phyloP scores from a whole-genome alignment of 257 asterid genomes.

The Solanum pinnatisectum region DNA sequence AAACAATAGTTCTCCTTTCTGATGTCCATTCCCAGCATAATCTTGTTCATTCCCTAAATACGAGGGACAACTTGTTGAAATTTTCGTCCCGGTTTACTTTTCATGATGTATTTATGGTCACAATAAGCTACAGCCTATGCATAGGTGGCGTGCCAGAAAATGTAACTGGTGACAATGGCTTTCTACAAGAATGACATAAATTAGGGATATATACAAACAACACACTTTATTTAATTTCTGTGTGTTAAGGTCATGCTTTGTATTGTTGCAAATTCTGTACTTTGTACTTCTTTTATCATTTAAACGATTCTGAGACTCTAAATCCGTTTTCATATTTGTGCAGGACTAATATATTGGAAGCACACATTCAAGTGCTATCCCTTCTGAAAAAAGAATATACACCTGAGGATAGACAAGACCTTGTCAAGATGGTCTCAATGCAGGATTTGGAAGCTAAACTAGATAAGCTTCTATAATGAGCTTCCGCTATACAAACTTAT shows the following conservation, averaged over 20 bases:
- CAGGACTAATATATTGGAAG: conserved; percentile 93
- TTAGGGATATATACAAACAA: not conserved
- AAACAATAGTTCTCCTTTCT: not conserved
- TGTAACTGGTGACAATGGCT: not conserved
- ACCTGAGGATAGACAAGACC: conserved; percentile 50
- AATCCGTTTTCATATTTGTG: not conserved
- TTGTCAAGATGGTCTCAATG: conserved; percentile 44
- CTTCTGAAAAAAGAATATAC: conserved; percentile 74
- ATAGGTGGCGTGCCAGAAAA: not conserved
- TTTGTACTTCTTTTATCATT: not conserved
- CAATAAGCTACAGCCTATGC: not conserved
- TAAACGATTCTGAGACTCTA: not conserved
- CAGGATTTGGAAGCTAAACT: conserved; percentile 73
- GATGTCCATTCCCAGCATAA: not conserved
- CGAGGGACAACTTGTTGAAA: not conserved
- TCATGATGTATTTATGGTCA: not conserved
- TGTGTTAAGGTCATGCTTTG: not conserved
- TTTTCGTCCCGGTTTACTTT: not conserved
- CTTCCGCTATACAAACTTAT: not conserved
- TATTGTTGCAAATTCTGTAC: not conserved
- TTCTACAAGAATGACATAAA: not conserved
- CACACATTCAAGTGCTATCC: conserved; percentile 68
- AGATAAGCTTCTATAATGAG: conserved; percentile 44
- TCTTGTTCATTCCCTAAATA: not conserved
- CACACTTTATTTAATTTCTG: not conserved